Conservation (phyloP, 106 monocot species). For the Allium sativum region DNA sequence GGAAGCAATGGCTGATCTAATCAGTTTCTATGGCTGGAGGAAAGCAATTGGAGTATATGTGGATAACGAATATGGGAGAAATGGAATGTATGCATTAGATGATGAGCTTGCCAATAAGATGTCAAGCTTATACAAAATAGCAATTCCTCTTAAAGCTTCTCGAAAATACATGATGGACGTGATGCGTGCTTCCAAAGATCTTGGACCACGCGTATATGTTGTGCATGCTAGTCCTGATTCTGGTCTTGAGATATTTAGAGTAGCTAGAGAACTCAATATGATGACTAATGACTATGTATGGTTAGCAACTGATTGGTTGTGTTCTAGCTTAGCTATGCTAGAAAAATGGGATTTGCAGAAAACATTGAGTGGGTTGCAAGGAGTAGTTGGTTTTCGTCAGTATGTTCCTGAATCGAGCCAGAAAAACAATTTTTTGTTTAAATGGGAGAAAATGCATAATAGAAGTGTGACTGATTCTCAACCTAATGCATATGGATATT, state of each 20-base stretch:
- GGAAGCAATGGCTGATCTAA: slow-evolving; percentile 57
- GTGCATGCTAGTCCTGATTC: slow-evolving; percentile 59
- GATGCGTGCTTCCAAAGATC: slow-evolving; percentile 26
- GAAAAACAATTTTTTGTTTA: slow-evolving; percentile 30
- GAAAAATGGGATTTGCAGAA: not conserved
- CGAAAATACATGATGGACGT: slow-evolving; percentile 14
- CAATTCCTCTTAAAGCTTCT: slow-evolving; percentile 29
- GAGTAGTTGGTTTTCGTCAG: slow-evolving; percentile 54
- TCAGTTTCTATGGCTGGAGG: slow-evolving; percentile 51
- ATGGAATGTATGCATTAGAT: slow-evolving; percentile 29
- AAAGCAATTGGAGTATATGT: slow-evolving; percentile 46
- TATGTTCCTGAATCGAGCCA: slow-evolving; percentile 30
- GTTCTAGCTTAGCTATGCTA: slow-evolving; percentile 29
- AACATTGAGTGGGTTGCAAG: slow-evolving; percentile 29
- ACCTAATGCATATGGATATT: slow-evolving; percentile 42
- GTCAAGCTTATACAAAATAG: slow-evolving; percentile 39
- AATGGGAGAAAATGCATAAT: slow-evolving; percentile 20
- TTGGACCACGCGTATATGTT: slow-evolving; percentile 61
- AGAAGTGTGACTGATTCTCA: slow-evolving; percentile 9
- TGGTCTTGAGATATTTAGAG: slow-evolving; percentile 44
- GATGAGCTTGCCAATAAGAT: slow-evolving; percentile 32
- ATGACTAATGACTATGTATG: slow-evolving; percentile 56
- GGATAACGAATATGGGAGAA: slow-evolving; percentile 63
- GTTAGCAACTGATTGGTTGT: slow-evolving; percentile 75
- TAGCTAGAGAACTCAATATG: slow-evolving; percentile 49